These are phyloP conservation scores for Wallacemonas sp. DNA, from an alignment of 208 protist genomes.

Conservation along the genomic window DNA sequence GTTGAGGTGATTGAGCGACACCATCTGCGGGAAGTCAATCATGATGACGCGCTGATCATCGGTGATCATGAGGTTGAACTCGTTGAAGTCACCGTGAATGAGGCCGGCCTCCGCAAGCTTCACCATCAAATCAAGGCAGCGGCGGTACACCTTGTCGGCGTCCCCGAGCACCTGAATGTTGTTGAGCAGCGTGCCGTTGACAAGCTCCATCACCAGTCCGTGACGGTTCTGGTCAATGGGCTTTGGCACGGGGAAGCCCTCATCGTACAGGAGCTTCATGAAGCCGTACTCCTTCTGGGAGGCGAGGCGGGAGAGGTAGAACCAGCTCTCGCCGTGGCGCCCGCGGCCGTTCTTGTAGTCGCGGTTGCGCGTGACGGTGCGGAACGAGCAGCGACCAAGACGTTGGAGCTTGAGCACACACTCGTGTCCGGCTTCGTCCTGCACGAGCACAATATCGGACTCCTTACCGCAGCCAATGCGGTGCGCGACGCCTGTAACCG, in stretches of 20 bases:
- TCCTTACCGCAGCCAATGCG: slow-evolving; percentile 99
- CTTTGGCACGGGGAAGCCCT: slow-evolving; percentile 96
- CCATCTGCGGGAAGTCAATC: slow-evolving; percentile 99
- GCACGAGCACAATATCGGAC: slow-evolving; percentile 96
- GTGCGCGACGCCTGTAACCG: slow-evolving; percentile 90
- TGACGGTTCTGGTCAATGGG: slow-evolving; percentile 99
- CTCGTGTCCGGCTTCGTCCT: slow-evolving; percentile 75
- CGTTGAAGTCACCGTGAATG: slow-evolving; percentile 99
- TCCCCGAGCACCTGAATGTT: slow-evolving; percentile 90
- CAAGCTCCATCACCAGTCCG: slow-evolving; percentile 96
- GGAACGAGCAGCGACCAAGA: slow-evolving; percentile 98
- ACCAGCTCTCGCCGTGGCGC: slow-evolving; percentile 94
- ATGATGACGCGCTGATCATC: slow-evolving; percentile 93
- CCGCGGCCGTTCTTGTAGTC: slow-evolving; percentile 94
- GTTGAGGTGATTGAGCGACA: slow-evolving; percentile 96
- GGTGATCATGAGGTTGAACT: slow-evolving; percentile 98
- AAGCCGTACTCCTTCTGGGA: slow-evolving; percentile 98
- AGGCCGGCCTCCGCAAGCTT: slow-evolving; percentile 94
- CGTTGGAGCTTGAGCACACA: slow-evolving; percentile 95
- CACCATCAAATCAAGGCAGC: slow-evolving; percentile 93
- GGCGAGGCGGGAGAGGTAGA: slow-evolving; percentile 98
- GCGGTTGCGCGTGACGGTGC: slow-evolving; percentile 95
- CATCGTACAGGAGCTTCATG: slow-evolving; percentile 97
- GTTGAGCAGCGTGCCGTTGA: slow-evolving; percentile 94
- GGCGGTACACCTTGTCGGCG: slow-evolving; percentile 86